Evolutionary conservation across 2,329 filamentous ascomycete species (phyloP).

Genomic region (Microcyclosporella mali): DNA sequence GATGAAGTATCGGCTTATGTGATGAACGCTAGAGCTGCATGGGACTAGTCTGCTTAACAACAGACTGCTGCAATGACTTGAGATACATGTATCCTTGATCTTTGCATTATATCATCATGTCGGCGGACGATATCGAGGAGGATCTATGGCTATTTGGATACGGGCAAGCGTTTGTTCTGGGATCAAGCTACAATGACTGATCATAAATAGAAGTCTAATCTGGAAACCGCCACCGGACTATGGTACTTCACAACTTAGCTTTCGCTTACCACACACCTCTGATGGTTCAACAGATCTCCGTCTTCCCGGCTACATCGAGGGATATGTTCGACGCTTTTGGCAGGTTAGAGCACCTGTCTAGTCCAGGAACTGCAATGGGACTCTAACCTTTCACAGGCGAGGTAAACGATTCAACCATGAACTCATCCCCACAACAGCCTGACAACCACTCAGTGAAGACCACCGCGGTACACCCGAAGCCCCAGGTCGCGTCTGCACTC

Average conservation of each 20-base stretch:
- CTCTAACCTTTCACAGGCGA: slow-evolving; percentile 19
- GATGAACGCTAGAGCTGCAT: no score
- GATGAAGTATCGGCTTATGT: no score
- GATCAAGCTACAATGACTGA: slow-evolving; percentile 7
- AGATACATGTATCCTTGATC: background rate
- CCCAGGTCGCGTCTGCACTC: slow-evolving; percentile 85
- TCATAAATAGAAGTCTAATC: slow-evolving; percentile 68
- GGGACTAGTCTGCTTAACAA: no score
- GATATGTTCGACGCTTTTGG: slow-evolving; percentile 95
- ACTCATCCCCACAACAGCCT: background rate
- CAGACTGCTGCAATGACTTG: no score
- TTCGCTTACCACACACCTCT: background rate
- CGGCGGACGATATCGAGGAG: slow-evolving; percentile 9
- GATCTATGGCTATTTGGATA: slow-evolving; percentile 97
- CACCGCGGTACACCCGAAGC: slow-evolving; percentile 84
- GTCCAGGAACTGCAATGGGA: background rate
- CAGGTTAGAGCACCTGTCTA: slow-evolving; percentile 58
- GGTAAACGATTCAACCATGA: slow-evolving; percentile 17
- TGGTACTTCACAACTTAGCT: slow-evolving; percentile 49
- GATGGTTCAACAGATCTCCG: slow-evolving; percentile 58
- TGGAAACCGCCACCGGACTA: slow-evolving; percentile 98
- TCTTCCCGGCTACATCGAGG: slow-evolving; percentile 82
- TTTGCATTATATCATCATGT: slow-evolving; percentile 4
- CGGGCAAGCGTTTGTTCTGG: slow-evolving; percentile 53
- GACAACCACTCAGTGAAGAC: slow-evolving; percentile 61